Percentiles rank a stretch among this genome's conserved stretches.
phyloP scores from a whole-genome alignment of 202 grass and related monocot species.

The Setaria viridis region DNA sequence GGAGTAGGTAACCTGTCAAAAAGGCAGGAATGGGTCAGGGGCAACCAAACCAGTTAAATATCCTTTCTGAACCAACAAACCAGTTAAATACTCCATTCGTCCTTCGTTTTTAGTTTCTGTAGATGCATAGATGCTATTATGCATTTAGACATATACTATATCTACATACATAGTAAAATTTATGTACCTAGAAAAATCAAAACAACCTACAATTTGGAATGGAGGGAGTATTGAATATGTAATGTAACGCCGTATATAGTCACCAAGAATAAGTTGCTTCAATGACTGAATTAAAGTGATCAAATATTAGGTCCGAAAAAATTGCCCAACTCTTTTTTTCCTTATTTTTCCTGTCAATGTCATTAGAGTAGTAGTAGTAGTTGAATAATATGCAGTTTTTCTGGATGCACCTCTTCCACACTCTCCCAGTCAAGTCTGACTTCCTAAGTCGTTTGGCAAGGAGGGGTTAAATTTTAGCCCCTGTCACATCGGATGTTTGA shows the following conservation, averaged over 20 bases:
- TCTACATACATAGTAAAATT: too few species aligned
- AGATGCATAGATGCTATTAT: too few species aligned
- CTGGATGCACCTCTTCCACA: not conserved
- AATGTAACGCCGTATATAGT: not conserved
- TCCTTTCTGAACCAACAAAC: not conserved
- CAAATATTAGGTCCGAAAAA: not conserved
- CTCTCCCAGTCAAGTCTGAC: not conserved
- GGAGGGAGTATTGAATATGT: not conserved
- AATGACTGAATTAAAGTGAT: not conserved
- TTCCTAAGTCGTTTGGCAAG: too few species aligned
- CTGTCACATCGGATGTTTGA: too few species aligned
- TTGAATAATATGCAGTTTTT: not conserved
- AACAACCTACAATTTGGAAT: too few species aligned
- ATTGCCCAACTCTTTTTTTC: not conserved
- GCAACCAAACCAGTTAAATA: conserved; percentile 1
- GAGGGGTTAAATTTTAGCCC: too few species aligned
- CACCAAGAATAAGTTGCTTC: not conserved
- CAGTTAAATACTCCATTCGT: not conserved
- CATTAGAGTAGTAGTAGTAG: too few species aligned
- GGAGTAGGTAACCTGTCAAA: conserved; percentile 17
- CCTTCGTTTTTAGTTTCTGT: too few species aligned
- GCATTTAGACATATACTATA: too few species aligned
- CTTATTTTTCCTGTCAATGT: too few species aligned
- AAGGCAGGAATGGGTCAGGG: not conserved
- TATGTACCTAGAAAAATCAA: too few species aligned